These are phyloP conservation scores for Starmerella powellii DNA, from an alignment of 805 yeast genomes.

Conservation along the genomic window DNA sequence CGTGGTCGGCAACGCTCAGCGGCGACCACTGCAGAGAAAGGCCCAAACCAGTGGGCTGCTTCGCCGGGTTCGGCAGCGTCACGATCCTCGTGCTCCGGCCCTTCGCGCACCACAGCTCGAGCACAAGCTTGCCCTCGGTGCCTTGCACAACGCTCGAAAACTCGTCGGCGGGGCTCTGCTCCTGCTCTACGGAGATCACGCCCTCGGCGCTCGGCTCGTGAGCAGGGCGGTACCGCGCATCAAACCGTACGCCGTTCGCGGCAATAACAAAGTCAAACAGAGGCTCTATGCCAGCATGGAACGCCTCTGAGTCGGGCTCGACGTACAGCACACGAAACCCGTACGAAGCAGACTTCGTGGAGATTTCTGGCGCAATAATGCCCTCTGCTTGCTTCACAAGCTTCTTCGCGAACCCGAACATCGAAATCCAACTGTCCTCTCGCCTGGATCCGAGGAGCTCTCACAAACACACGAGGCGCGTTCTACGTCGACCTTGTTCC, in stretches of 20 bases:
- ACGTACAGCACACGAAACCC: slow-evolving; percentile 53
- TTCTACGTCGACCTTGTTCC: too few relatives aligned
- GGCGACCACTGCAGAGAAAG: slow-evolving; percentile 64
- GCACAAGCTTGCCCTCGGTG: slow-evolving; percentile 30
- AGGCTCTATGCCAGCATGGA: slow-evolving; percentile 52
- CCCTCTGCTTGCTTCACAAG: slow-evolving; percentile 41
- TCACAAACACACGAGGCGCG: too few relatives aligned
- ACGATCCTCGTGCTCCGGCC: slow-evolving; percentile 35
- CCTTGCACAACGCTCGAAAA: slow-evolving; percentile 12
- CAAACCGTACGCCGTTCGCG: slow-evolving; percentile 55
- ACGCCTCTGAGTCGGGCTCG: slow-evolving; percentile 37
- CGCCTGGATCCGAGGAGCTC: too few relatives aligned
- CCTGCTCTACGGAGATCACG: slow-evolving; percentile 15
- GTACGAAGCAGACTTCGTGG: slow-evolving; percentile 23
- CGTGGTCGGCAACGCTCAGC: slow-evolving; percentile 59
- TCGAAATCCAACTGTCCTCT: background rate
- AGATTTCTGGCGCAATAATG: slow-evolving; percentile 26
- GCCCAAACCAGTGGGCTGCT: slow-evolving; percentile 41
- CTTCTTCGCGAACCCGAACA: slow-evolving; percentile 41
- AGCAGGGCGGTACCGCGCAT: slow-evolving; percentile 1
- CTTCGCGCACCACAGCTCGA: slow-evolving; percentile 77
- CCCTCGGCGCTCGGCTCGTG: background rate
- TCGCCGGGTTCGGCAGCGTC: slow-evolving; percentile 15
- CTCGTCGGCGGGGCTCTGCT: slow-evolving; percentile 17
- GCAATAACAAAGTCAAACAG: slow-evolving; percentile 84